These are phyloP conservation scores for Trichoderma atroviride DNA, from an alignment of 2,329 filamentous ascomycete genomes.

Conservation along the genomic window DNA sequence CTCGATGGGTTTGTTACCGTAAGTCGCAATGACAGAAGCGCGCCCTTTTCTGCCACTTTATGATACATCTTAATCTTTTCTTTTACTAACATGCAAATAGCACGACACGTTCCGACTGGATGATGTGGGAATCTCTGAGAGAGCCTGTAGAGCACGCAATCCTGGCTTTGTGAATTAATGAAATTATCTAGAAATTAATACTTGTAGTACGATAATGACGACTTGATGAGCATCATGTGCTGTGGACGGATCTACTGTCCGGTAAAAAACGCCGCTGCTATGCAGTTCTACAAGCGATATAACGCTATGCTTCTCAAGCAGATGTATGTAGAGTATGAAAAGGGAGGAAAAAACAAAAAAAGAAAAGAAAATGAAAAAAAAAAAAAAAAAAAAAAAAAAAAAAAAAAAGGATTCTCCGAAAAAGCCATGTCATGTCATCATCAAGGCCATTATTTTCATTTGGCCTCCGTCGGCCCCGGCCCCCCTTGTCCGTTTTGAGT, in stretches of 20 bases:
- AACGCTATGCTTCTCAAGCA: not conserved
- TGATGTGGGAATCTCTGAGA: constrained; percentile 87
- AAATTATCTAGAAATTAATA: constrained; percentile 5
- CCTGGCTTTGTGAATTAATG: constrained; percentile 55
- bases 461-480: not conserved
- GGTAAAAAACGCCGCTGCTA: constrained; percentile 27
- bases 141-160: constrained; percentile 68
- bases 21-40: constrained; percentile 45
- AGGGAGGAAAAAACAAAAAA: not conserved
- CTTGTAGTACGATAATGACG: constrained; percentile 6
- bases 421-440: not conserved
- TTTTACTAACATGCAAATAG: constrained; percentile 46
- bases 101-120: constrained; percentile 94
- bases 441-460: constrained; percentile 1
- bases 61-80: not conserved
- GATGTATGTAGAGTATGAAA: constrained; percentile 1
- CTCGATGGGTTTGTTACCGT: constrained; percentile 92
- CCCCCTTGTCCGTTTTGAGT: not conserved
- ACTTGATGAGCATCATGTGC: constrained; percentile 5
- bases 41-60: not conserved
- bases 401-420: not conserved
- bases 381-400: not conserved
- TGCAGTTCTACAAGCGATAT: constrained; percentile 18
- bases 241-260: not conserved
- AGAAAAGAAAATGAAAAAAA: not conserved